Conservation (phyloP, 1,284 basidiomycete genomes). For the Tranzscheliella williamsii region DNA sequence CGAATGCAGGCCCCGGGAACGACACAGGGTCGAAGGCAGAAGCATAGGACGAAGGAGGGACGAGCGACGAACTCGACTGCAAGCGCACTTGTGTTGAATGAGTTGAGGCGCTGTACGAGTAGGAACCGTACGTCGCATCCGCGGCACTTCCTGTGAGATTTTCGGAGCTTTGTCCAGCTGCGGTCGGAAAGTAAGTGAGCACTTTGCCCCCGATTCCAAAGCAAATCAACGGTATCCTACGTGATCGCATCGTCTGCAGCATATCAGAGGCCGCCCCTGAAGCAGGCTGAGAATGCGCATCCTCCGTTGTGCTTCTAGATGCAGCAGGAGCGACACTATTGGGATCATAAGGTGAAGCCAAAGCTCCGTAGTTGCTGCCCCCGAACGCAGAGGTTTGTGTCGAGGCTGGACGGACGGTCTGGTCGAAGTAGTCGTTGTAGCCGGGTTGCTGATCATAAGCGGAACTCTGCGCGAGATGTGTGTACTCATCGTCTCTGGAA, state of each 20-base stretch:
- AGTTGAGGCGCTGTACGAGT: conserved; percentile 28
- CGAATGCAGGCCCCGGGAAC: conserved; percentile 56
- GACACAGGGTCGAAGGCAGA: conserved; percentile 48
- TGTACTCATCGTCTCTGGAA: too few relatives aligned
- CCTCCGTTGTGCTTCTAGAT: conserved; percentile 7
- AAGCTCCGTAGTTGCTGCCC: conserved; percentile 5
- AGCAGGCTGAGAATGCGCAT: conserved; percentile 10
- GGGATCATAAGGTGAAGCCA: conserved; percentile 21
- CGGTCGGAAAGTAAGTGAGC: conserved; percentile 49
- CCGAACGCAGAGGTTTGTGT: conserved; percentile 13
- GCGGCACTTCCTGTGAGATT: conserved; percentile 3
- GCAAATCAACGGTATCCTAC: conserved; percentile 46
- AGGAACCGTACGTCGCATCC: conserved; percentile 21
- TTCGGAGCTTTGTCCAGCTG: conserved; percentile 2
- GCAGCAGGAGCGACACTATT: neutral
- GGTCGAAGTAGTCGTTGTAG: conserved; percentile 14
- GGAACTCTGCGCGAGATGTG: too few relatives aligned
- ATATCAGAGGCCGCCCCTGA: conserved; percentile 30
- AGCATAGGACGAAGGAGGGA: conserved; percentile 45
- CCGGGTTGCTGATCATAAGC: neutral
- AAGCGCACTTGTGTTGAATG: conserved; percentile 36
- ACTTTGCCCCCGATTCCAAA: conserved; percentile 58
- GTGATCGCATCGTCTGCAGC: conserved; percentile 41
- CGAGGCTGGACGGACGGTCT: conserved; percentile 3
- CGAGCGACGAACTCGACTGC: conserved; percentile 29